Evolutionary conservation across 768 basidiomycete genomes (phyloP).

Genomic region (Suillus paluster): DNA sequence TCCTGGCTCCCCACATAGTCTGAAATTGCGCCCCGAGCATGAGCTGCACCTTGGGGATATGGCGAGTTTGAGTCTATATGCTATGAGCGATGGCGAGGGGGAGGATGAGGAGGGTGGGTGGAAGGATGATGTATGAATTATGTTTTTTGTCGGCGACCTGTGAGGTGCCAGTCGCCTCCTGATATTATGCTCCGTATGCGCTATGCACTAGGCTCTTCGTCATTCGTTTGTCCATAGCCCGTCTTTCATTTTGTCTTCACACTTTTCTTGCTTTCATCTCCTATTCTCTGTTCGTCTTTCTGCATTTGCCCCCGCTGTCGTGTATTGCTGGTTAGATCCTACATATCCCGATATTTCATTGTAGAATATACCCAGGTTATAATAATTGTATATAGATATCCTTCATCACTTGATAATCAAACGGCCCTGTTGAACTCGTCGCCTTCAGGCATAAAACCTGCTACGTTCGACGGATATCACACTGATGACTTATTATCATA

Average conservation of each 20-base stretch:
- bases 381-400: conserved; percentile 7
- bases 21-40: conserved; percentile 74
- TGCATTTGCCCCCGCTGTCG: conserved; percentile 2
- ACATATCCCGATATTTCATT: conserved; percentile 2
- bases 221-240: not conserved
- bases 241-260: not conserved
- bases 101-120: conserved; percentile 15
- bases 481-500: too few relatives aligned
- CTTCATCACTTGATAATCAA: not conserved
- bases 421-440: not conserved
- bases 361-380: conserved; percentile 7
- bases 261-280: conserved; percentile 2
- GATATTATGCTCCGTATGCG: conserved; percentile 2
- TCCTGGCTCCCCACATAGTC: conserved; percentile 69
- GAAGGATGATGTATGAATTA: conserved; percentile 31
- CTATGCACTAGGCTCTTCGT: conserved; percentile 1
- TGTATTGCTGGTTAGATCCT: conserved; percentile 4
- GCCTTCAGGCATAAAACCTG: not conserved
- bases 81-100: conserved; percentile 38
- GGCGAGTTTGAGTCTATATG: conserved; percentile 52
- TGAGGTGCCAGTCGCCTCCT: conserved; percentile 4
- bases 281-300: not conserved
- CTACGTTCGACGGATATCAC: not conserved
- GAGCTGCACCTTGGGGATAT: conserved; percentile 76
- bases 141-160: not conserved